Evolutionary conservation across 2,329 filamentous ascomycete genomes (phyloP).

Genomic region (Conoideocrella luteorostrata): DNA sequence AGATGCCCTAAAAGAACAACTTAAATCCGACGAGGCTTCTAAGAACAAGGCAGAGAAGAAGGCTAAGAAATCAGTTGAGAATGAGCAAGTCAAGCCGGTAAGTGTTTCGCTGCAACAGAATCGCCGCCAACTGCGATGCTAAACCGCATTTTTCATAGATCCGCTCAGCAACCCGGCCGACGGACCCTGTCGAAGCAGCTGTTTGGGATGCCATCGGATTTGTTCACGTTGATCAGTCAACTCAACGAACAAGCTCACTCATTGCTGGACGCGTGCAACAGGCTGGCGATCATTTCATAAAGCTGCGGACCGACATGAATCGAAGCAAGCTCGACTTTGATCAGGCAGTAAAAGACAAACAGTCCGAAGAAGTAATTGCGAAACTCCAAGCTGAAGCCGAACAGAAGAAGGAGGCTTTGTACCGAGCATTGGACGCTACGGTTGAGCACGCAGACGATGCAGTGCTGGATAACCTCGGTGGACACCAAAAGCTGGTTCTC

Average conservation of each 20-base stretch:
- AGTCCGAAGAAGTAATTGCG: slow-evolving; percentile 27
- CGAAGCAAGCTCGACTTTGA: slow-evolving; percentile 39
- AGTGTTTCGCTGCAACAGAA: slow-evolving; percentile 12
- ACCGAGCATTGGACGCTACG: slow-evolving; percentile 46
- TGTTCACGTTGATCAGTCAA: slow-evolving; percentile 38
- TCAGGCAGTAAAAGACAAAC: slow-evolving; percentile 36
- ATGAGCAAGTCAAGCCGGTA: slow-evolving; percentile 33
- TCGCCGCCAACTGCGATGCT: too few relatives aligned
- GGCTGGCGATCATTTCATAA: slow-evolving; percentile 44
- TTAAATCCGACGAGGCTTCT: slow-evolving; percentile 38
- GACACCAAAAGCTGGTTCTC: slow-evolving; percentile 50
- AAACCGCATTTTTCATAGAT: too few relatives aligned
- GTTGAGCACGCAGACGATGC: slow-evolving; percentile 48
- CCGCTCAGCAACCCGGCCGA: slow-evolving; percentile 37
- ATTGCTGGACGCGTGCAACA: slow-evolving; percentile 44
- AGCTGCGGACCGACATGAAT: slow-evolving; percentile 41
- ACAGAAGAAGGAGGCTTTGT: slow-evolving; percentile 41
- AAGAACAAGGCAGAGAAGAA: slow-evolving; percentile 41
- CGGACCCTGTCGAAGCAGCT: slow-evolving; percentile 39
- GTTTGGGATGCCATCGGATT: slow-evolving; percentile 49
- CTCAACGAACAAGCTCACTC: slow-evolving; percentile 29
- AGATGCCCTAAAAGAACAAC: slow-evolving; percentile 40
- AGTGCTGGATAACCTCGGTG: slow-evolving; percentile 52
- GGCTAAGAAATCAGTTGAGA: slow-evolving; percentile 35
- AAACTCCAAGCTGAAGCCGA: slow-evolving; percentile 35